Percentiles rank a stretch among this genome's conserved stretches.
phyloP scores from a whole-genome alignment of 2,329 filamentous ascomycete species.

The Penicillium sp. region DNA sequence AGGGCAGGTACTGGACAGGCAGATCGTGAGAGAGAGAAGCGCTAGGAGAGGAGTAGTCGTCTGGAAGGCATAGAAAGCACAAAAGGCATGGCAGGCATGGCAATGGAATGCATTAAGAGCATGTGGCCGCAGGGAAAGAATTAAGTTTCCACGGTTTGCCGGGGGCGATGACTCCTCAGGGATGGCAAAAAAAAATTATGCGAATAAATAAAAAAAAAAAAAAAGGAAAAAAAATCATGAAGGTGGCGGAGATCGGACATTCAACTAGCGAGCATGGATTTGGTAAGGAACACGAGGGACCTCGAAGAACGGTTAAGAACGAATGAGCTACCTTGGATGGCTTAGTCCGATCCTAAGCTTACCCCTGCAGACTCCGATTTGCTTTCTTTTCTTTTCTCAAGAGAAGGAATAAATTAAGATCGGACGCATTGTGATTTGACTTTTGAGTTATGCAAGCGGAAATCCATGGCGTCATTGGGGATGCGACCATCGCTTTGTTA shows the following conservation, averaged over 20 bases:
- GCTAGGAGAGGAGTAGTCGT: neutral
- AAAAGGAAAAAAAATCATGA: neutral
- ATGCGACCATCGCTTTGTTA: conserved; percentile 4
- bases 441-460: conserved; percentile 21
- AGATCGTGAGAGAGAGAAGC: no score
- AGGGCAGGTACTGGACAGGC: neutral
- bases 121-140: neutral
- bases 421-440: conserved; percentile 1
- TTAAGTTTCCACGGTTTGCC: conserved; percentile 1
- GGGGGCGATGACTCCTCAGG: conserved; percentile 5
- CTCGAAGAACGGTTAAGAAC: neutral
- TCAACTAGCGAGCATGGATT: neutral
- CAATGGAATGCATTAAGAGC: neutral
- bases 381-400: conserved; percentile 11
- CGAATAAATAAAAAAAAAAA: neutral
- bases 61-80: neutral
- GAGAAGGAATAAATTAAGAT: neutral
- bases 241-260: conserved; percentile 8
- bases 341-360: conserved; percentile 10
- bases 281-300: neutral
- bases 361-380: conserved; percentile 30
- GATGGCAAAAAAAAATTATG: conserved; percentile 5
- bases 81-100: neutral
- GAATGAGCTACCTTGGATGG: neutral
- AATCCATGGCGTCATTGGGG: conserved; percentile 7